Evolutionary conservation across 2,329 filamentous ascomycete species (phyloP).

Genomic region (Botrytis deweyae): DNA sequence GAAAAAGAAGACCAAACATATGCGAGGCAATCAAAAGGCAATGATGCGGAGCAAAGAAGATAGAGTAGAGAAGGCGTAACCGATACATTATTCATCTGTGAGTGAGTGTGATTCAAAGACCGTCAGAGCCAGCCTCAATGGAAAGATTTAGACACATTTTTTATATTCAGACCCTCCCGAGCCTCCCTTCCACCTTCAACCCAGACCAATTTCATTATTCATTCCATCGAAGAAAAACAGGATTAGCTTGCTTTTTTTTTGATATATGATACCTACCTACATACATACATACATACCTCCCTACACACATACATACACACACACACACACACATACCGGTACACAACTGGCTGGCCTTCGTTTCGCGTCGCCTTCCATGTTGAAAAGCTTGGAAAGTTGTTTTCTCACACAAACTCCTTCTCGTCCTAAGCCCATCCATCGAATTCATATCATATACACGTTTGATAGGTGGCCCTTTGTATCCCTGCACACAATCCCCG

Average conservation of each 20-base stretch:
- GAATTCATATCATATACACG: not conserved
- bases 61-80: not conserved
- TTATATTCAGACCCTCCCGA: not conserved
- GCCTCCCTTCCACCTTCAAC: too few relatives aligned
- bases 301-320: too few relatives aligned
- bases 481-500: slow-evolving; percentile 14
- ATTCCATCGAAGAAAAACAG: not conserved
- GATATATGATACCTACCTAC: not conserved
- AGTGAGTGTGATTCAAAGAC: not conserved
- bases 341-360: not conserved
- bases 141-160: not conserved
- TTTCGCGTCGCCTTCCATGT: not conserved
- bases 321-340: not conserved
- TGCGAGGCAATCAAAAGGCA: not conserved
- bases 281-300: too few relatives aligned
- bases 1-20: not conserved
- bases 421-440: not conserved
- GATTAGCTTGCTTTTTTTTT: not conserved
- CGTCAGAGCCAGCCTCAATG: not conserved
- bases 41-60: slow-evolving; percentile 1
- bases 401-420: not conserved
- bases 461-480: not conserved
- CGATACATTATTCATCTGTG: not conserved
- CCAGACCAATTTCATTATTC: not conserved
- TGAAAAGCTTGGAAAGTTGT: not conserved